A percentile compares a stretch with the other conserved stretches of the same genome.
Evolutionary conservation across 2,329 filamentous ascomycete genomes (phyloP).

Genomic region (Huntiella moniliformis): DNA sequence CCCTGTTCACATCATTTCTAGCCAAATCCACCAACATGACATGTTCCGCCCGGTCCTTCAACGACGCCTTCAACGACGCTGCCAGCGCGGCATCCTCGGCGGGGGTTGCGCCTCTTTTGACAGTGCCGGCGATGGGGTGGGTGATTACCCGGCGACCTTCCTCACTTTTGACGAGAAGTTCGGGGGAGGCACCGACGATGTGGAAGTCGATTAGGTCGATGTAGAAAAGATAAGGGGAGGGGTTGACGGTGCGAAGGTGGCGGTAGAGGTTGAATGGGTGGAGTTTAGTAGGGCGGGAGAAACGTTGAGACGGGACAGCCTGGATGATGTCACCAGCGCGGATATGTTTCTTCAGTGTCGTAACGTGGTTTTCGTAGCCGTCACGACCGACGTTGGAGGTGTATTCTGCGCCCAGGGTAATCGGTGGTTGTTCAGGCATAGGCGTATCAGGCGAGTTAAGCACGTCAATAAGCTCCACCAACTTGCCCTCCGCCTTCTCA

Average conservation of each 20-base stretch:
- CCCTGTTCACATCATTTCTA: slow-evolving; percentile 88
- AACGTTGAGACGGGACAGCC: slow-evolving; percentile 83
- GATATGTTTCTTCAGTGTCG: slow-evolving; percentile 75
- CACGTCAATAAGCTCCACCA: slow-evolving; percentile 49
- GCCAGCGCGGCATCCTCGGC: slow-evolving; percentile 71
- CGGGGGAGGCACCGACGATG: slow-evolving; percentile 85
- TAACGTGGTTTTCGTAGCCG: slow-evolving; percentile 86
- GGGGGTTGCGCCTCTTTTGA: slow-evolving; percentile 62
- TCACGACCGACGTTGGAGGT: slow-evolving; percentile 76
- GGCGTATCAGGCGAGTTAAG: slow-evolving; percentile 59
- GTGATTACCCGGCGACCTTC: slow-evolving; percentile 65
- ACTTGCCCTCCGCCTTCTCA: slow-evolving; percentile 40
- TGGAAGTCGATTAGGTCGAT: slow-evolving; percentile 83
- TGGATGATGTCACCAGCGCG: slow-evolving; percentile 89
- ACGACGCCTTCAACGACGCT: slow-evolving; percentile 52
- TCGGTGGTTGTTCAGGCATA: slow-evolving; percentile 56
- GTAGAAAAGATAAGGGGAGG: slow-evolving; percentile 93
- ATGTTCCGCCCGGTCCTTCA: slow-evolving; percentile 88
- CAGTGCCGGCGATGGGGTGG: slow-evolving; percentile 91
- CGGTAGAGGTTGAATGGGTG: slow-evolving; percentile 98
- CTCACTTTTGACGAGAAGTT: slow-evolving; percentile 84
- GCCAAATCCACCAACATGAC: slow-evolving; percentile 96
- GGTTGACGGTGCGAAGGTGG: slow-evolving; percentile 90
- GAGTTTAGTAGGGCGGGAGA: slow-evolving; percentile 70
- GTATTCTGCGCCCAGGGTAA: slow-evolving; percentile 57